Base-by-base conservation (phyloP, 257 asterid species). In the Galeopsis tetrahit region DNA sequence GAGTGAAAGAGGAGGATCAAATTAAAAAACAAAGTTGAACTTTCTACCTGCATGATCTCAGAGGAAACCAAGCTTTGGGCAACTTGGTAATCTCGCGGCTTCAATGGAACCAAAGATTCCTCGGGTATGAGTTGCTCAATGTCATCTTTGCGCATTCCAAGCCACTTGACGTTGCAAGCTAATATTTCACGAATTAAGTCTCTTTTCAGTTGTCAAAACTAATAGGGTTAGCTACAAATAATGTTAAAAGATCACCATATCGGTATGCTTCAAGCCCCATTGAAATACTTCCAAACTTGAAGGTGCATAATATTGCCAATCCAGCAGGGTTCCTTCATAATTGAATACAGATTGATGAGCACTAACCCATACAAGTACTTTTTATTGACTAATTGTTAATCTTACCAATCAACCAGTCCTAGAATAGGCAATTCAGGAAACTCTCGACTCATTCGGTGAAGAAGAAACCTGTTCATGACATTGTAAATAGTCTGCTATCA, bases 231-330 rank as follows among this genome's bases (percentile, higher is more conserved):
- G 48, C 44, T 35, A 56, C 31, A 60, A 46, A 56, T 39, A 34
- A 42, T 28, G 49, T 53, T 4, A 46, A 52, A 35, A 35, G 44
- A 10, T 63, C 68, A 94, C 99, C 99, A 53, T 94, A 94, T 91
- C 95, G 74, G 75, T 89, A 89, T 38, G 97, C 97, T 78, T 94
- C 99, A 55, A 94, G 86, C 10, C 99, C 99, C 99, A 94, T 91
- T 48, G 96, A 81, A 67, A 88, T 78, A 73, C 99, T 94, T 71
- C 97, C 97, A 60, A 72, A 86, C 69, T 94, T 94, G 85, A 86
- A 91, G 68, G 99, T 91, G 86, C 99, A 94, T n/a, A 94, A 77
- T 80, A 94, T 84, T 69, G 97, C 97, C 82, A 94, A 69, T 77
- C 99, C 99, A 69, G 97, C 99, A 0, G 99, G 99, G 72, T 94